phyloP scores from a whole-genome alignment of 2,329 filamentous ascomycete species.

The Aspergillus viridinutans region DNA sequence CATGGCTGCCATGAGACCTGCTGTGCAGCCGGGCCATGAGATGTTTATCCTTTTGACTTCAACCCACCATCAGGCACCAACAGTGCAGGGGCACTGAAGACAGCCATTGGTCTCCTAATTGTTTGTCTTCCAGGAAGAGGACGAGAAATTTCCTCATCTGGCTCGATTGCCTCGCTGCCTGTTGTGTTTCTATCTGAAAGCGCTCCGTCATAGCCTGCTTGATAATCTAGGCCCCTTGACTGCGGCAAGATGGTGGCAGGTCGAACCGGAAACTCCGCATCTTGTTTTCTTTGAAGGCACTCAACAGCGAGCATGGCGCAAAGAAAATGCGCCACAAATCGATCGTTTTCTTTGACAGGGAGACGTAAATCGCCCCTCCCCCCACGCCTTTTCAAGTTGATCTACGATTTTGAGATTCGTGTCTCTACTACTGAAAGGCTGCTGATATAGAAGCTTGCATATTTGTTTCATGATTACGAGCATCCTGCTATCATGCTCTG shows the following conservation, averaged over 20 bases:
- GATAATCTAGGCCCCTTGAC: not conserved
- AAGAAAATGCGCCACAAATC: constrained; percentile 6
- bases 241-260: constrained; percentile 3
- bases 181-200: not conserved
- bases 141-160: not conserved
- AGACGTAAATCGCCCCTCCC: constrained; percentile 2
- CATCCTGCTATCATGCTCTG: not conserved
- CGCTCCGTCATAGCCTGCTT: not conserved
- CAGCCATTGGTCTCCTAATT: constrained; percentile 5
- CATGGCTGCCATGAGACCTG: constrained; percentile 1
- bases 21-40: constrained; percentile 3
- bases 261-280: constrained; percentile 4
- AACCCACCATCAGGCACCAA: constrained; percentile 4
- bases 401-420: not conserved
- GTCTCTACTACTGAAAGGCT: not conserved
- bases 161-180: not conserved
- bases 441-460: not conserved
- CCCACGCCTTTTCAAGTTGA: not conserved
- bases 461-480: not conserved
- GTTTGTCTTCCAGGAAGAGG: not conserved
- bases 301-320: constrained; percentile 10
- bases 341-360: constrained; percentile 4
- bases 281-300: constrained; percentile 6
- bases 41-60: constrained; percentile 1
- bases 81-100: constrained; percentile 1